Evolutionary conservation across 352 stramenopile species (phyloP).

Genomic region (Phytophthora megakarya): DNA sequence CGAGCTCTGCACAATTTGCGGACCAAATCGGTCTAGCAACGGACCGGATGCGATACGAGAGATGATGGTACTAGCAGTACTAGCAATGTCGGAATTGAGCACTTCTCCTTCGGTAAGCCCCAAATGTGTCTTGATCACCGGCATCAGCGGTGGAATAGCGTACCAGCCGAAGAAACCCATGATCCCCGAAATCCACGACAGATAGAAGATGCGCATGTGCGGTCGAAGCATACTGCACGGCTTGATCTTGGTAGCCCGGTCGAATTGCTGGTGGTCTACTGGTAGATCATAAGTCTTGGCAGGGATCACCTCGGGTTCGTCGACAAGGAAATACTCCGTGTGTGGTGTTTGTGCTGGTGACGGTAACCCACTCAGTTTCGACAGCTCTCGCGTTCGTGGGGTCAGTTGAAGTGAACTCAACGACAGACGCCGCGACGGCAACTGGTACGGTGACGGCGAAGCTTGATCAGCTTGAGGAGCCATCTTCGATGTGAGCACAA

Average conservation of each 20-base stretch:
- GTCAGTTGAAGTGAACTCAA: slow-evolving; percentile 33
- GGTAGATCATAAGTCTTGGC: slow-evolving; percentile 49
- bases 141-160: slow-evolving; percentile 93
- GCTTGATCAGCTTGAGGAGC: slow-evolving; percentile 24
- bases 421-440: slow-evolving; percentile 18
- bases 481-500: slow-evolving; percentile 12
- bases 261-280: slow-evolving; percentile 61
- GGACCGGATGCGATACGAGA: slow-evolving; percentile 92
- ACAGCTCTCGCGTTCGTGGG: slow-evolving; percentile 26
- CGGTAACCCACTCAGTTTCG: slow-evolving; percentile 19
- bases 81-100: slow-evolving; percentile 92
- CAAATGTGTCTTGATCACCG: slow-evolving; percentile 89
- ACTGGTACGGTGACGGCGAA: slow-evolving; percentile 16
- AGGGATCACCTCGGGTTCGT: slow-evolving; percentile 27
- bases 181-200: slow-evolving; percentile 92
- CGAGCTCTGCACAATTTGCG: slow-evolving; percentile 79
- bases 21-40: slow-evolving; percentile 93
- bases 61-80: slow-evolving; percentile 92
- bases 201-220: slow-evolving; percentile 96
- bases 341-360: slow-evolving; percentile 28
- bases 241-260: slow-evolving; percentile 80
- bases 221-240: slow-evolving; percentile 80
- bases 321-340: slow-evolving; percentile 29
- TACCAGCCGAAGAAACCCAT: slow-evolving; percentile 96
- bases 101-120: slow-evolving; percentile 87